A percentile compares a stretch with the other conserved stretches of the same genome.
Conservation (phyloP, 2,329 filamentous ascomycete genomes). For the Clonostachys rhizophaga region DNA sequence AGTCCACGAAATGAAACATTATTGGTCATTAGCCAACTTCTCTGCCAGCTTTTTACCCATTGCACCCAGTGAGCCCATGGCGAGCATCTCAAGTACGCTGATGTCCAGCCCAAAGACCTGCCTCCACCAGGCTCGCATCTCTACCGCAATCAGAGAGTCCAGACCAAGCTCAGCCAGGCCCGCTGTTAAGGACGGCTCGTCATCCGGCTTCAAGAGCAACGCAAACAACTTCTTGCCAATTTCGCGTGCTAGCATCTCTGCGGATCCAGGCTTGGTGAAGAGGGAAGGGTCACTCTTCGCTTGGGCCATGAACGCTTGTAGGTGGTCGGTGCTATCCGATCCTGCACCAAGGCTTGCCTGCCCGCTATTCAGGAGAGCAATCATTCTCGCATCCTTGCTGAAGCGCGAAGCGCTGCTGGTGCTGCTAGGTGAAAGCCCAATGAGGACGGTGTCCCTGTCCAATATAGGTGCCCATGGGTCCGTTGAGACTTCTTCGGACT, state of each 20-base stretch:
- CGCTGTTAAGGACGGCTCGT: conserved; percentile 14
- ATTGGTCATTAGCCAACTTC: background rate
- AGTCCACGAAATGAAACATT: too few relatives aligned
- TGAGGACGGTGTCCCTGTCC: too few relatives aligned
- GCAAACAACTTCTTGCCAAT: conserved; percentile 7
- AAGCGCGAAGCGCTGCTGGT: too few relatives aligned
- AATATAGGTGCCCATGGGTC: background rate
- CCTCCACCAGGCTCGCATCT: conserved; percentile 29
- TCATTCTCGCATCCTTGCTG: too few relatives aligned
- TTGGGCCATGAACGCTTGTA: background rate
- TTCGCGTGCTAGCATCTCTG: conserved; percentile 1
- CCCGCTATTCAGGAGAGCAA: too few relatives aligned
- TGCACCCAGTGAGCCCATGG: background rate
- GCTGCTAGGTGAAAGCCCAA: too few relatives aligned
- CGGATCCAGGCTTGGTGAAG: background rate
- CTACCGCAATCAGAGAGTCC: conserved; percentile 32
- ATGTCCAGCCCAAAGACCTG: conserved; percentile 22
- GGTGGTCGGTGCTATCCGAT: background rate
- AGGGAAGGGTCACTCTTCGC: background rate
- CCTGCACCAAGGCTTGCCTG: background rate
- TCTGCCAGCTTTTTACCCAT: background rate
- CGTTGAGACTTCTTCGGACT: background rate
- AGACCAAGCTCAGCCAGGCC: conserved; percentile 24
- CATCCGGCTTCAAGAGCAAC: conserved; percentile 13
- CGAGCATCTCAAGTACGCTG: conserved; percentile 16